A percentile compares a stretch with the other conserved stretches of the same genome.
Evolutionary conservation across 345 rosid genomes (phyloP).

Genomic region (Mallotus nudiflorus): DNA sequence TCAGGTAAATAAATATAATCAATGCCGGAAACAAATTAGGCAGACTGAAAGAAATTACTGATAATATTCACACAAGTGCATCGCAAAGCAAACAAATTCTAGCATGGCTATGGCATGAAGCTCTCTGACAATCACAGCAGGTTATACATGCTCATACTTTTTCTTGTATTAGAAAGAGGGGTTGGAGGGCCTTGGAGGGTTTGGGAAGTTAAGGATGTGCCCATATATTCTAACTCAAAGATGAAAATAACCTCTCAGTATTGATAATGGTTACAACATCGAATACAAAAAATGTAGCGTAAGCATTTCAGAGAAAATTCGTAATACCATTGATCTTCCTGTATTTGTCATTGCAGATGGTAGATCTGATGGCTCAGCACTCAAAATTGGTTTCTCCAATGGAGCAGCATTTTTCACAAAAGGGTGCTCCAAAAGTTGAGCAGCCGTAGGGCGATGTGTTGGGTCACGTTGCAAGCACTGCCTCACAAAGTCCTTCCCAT

Average conservation of each 20-base stretch:
- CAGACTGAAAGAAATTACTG: not conserved
- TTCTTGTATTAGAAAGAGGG: not conserved
- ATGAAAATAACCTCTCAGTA: not conserved
- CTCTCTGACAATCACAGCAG: not conserved
- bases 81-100: not conserved
- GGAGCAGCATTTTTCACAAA: slow-evolving; percentile 58
- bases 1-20: slow-evolving; percentile 18
- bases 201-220: too few species aligned
- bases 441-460: slow-evolving; percentile 55
- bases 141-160: not conserved
- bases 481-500: slow-evolving; percentile 66
- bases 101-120: not conserved
- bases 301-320: slow-evolving; percentile 2
- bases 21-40: not conserved
- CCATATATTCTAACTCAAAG: not conserved
- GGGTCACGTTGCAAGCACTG: slow-evolving; percentile 69
- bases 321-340: slow-evolving; percentile 59
- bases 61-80: not conserved
- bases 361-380: slow-evolving; percentile 43
- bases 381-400: slow-evolving; percentile 48
- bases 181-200: not conserved
- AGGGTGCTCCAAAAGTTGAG: slow-evolving; percentile 55
- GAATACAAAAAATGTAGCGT: not conserved
- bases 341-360: slow-evolving; percentile 41
- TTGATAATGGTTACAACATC: not conserved